phyloP scores from a whole-genome alignment of 73 alveolate species.

The Tetrahymena malaccensis region DNA sequence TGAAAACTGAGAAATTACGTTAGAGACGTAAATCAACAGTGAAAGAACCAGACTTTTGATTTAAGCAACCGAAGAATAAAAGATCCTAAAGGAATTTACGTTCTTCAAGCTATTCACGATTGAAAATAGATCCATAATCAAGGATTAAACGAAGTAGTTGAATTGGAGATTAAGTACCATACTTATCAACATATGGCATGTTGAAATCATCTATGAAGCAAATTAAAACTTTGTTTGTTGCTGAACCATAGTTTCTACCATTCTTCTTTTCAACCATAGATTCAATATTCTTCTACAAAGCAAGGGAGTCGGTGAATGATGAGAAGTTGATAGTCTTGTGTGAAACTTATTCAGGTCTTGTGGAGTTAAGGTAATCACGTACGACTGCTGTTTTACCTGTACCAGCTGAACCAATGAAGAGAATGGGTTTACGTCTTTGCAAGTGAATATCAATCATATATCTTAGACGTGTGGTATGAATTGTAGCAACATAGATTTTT shows the following conservation, averaged over 20 bases:
- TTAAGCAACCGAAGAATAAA: slow-evolving; percentile 25
- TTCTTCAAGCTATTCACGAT: slow-evolving; percentile 97
- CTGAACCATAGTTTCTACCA: slow-evolving; percentile 96
- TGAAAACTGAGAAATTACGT: slow-evolving; percentile 96
- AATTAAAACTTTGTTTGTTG: slow-evolving; percentile 92
- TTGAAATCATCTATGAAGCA: slow-evolving; percentile 98
- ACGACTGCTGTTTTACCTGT: slow-evolving; percentile 99
- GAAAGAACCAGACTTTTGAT: slow-evolving; percentile 95
- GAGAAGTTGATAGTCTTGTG: slow-evolving; percentile 87
- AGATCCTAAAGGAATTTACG: slow-evolving; percentile 27
- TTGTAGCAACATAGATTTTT: slow-evolving; percentile 93
- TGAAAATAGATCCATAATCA: slow-evolving; percentile 91
- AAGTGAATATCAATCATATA: slow-evolving; percentile 82
- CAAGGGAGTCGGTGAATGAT: slow-evolving; percentile 94
- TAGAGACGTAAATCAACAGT: slow-evolving; percentile 93
- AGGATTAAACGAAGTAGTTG: slow-evolving; percentile 92
- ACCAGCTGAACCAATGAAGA: slow-evolving; percentile 98
- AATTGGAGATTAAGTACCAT: slow-evolving; percentile 98
- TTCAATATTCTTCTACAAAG: slow-evolving; percentile 86
- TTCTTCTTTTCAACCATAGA: slow-evolving; percentile 92
- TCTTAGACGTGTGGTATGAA: slow-evolving; percentile 91
- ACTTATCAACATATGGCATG: slow-evolving; percentile 99
- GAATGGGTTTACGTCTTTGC: slow-evolving; percentile 81
- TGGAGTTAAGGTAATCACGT: slow-evolving; percentile 90
- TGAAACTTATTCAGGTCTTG: slow-evolving; percentile 65